Evolutionary conservation across 352 stramenopile species (phyloP).

Genomic region (Pythium dissimile): DNA sequence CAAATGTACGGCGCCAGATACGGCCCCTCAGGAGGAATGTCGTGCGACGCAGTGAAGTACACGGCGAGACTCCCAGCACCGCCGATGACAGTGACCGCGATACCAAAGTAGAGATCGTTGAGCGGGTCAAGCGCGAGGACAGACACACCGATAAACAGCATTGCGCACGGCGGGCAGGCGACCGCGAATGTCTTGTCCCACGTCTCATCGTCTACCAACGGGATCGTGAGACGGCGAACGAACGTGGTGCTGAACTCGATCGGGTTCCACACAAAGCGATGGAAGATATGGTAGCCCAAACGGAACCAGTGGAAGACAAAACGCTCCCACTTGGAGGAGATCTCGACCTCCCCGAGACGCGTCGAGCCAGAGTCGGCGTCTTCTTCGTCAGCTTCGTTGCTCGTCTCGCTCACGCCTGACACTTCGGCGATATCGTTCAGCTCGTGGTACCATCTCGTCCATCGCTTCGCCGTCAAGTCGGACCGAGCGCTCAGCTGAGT

Average conservation of each 20-base stretch:
- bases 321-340: slow-evolving; percentile 9
- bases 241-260: slow-evolving; percentile 71
- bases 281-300: slow-evolving; percentile 31
- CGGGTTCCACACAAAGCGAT: slow-evolving; percentile 60
- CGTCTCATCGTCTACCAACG: slow-evolving; percentile 73
- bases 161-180: slow-evolving; percentile 57
- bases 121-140: slow-evolving; percentile 48
- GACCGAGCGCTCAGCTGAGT: slow-evolving; percentile 57
- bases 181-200: slow-evolving; percentile 77
- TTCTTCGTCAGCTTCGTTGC: slow-evolving; percentile 23
- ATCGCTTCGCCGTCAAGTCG: slow-evolving; percentile 48
- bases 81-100: slow-evolving; percentile 38
- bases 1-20: slow-evolving; percentile 54
- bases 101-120: slow-evolving; percentile 42
- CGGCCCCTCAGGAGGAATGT: slow-evolving; percentile 40
- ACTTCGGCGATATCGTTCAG: slow-evolving; percentile 63
- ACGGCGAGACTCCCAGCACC: slow-evolving; percentile 40
- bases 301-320: slow-evolving; percentile 20
- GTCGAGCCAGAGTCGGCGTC: neutral
- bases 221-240: slow-evolving; percentile 66
- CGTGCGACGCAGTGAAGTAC: slow-evolving; percentile 24
- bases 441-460: slow-evolving; percentile 63
- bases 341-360: neutral
- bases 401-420: slow-evolving; percentile 25
- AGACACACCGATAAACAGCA: slow-evolving; percentile 52